Evolutionary conservation across 768 basidiomycete genomes (phyloP), one percentile per base, ranked within the genome.

Genomic region (Termitomyces sp.): DNA sequence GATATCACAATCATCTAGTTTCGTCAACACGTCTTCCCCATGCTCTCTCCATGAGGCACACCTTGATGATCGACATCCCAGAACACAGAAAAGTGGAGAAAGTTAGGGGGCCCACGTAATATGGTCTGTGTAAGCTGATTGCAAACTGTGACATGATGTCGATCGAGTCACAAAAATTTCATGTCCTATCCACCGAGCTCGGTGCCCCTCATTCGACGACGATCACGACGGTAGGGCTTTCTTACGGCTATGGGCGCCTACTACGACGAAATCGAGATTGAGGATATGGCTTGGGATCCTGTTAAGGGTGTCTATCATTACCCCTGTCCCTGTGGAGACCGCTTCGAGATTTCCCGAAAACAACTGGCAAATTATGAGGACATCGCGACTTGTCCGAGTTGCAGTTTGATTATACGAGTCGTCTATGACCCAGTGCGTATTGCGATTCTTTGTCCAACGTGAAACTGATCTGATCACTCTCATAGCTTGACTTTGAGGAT

Each of bases 251-350:
- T 92, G 90, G 89, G 86, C 16, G 87, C 87, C 21, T 93, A 90
- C 72, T 95, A 98, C 78, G 95, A 98, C 77, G 95, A 97, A 72
- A 85, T 98, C 27, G 95, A 98, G 69, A 97, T 98, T 53, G 96
- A 98, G 68, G 95, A 97, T 66, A 95, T 97, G 87, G 82, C 75
- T 16, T 97, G 92, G 92, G 94, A 96, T 69, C 78, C 80, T 23
- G 83, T 80, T 54, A 90, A 88, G 67, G 69, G 80, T 41, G 89
- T 98, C 5, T 98, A 87, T 67, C 95, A 98, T 77, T 97, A 95
- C 70, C 96, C 95, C 0, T 99, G 95, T 68, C 95, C 96, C 1
- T 98, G 96, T 67, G 96, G 96, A 9, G 96, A 99, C 74, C 86
- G 95, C 41, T 99, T 98, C 75, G 96, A 98, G 72, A 98, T 98